Base-by-base conservation (phyloP, 768 basidiomycete species). In the Tremella yokohamensis region DNA sequence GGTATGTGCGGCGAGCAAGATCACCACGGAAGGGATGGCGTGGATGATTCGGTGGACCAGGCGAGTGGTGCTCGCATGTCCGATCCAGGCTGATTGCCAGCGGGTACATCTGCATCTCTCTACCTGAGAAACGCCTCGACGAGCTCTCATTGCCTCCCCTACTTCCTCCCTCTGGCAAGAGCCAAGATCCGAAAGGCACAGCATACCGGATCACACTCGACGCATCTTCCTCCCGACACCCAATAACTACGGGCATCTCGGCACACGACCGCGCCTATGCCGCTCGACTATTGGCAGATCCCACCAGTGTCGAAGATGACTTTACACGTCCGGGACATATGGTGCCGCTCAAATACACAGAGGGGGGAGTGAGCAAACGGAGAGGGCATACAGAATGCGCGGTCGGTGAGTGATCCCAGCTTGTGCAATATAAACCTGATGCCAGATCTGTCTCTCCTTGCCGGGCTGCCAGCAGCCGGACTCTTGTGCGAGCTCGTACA, bases 21-120 rank as follows among this genome's bases (percentile, higher is more conserved):
- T 89, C 64, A 90, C 92, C 39, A 89, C 90, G 1, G 89, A 97
- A 77, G 89, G 92, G 72, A 98, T 99, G 96, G 94, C 96, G 0
- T 99, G 90, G 90, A 88, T 99, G 83, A 92, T 99, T 75, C 87
- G 88, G 72, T 86, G 93, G 75, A 90, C 91, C 0, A 96, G 91
- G 94, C 93, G 52, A 58, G 83, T 76, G n/a, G n/a, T n/a, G n/a
- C n/a, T n/a, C n/a, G n/a, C 19, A 15, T 40, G 4, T 3, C 25
- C 49, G 25, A 49, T 49, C 8, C 7, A 15, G 6, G 8, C 50
- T 57, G 29, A 26, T n/a, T 42, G n/a, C 16, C 70, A 98, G 96
- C 71, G 94, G 96, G 0, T 98, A 89, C 78, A 86, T 99, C 63
- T 98, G 96, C 76, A 83, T 92, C 53, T 84, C 90, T 12, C 81